These are phyloP conservation scores for Globisporangium yorkense DNA, from an alignment of 352 stramenopile species.

Conservation along the genomic window DNA sequence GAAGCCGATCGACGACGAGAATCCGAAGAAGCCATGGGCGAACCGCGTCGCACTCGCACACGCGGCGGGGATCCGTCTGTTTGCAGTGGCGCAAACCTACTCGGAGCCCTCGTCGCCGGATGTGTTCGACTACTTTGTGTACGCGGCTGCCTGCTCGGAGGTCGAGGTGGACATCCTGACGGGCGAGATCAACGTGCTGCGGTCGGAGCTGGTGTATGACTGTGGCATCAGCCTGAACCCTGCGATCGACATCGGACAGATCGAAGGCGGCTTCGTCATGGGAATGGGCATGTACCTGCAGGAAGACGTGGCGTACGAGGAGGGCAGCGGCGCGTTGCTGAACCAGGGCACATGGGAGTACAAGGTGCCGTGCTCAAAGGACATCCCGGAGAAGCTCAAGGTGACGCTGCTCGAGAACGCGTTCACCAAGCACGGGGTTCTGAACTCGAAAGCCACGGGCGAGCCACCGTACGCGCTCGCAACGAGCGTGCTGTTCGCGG, in stretches of 20 bases:
- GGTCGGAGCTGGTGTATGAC: slow-evolving; percentile 87
- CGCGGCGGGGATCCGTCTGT: slow-evolving; percentile 91
- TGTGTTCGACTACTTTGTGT: slow-evolving; percentile 95
- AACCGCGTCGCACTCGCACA: slow-evolving; percentile 79
- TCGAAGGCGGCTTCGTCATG: slow-evolving; percentile 97
- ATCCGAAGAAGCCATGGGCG: slow-evolving; percentile 25
- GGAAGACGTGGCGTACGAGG: slow-evolving; percentile 92
- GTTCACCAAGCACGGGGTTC: slow-evolving; percentile 92
- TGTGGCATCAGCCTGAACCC: slow-evolving; percentile 95
- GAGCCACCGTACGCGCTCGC: slow-evolving; percentile 95
- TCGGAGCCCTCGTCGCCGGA: slow-evolving; percentile 85
- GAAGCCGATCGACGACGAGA: slow-evolving; percentile 16
- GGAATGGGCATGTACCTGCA: slow-evolving; percentile 93
- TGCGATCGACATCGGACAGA: slow-evolving; percentile 96
- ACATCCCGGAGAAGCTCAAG: slow-evolving; percentile 93
- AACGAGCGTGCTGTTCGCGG: slow-evolving; percentile 92
- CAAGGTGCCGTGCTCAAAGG: slow-evolving; percentile 97
- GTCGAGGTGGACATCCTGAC: slow-evolving; percentile 96
- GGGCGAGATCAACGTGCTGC: slow-evolving; percentile 86
- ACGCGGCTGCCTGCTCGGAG: slow-evolving; percentile 88
- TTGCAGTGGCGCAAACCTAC: slow-evolving; percentile 87
- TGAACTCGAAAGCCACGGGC: slow-evolving; percentile 94
- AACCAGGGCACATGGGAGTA: slow-evolving; percentile 94
- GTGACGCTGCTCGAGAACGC: slow-evolving; percentile 92
- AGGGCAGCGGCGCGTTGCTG: slow-evolving; percentile 89